These are phyloP conservation scores for Monosporozyma unispora DNA, from an alignment of 805 yeast genomes.

Conservation along the genomic window DNA sequence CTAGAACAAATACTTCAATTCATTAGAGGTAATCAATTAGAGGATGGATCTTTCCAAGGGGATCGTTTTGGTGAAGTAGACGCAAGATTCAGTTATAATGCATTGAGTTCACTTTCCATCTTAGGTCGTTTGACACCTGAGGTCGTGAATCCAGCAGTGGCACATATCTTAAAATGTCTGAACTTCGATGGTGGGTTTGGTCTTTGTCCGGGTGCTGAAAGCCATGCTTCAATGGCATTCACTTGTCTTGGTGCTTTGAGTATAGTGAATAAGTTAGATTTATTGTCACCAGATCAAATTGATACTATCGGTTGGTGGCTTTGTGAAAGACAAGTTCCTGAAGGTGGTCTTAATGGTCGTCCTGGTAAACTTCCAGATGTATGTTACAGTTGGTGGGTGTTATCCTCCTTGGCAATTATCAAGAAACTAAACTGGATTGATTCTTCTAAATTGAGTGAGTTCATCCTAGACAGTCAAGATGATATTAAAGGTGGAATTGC, in stretches of 20 bases:
- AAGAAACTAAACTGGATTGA: slow-evolving; percentile 72
- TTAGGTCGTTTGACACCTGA: slow-evolving; percentile 52
- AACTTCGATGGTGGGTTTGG: slow-evolving; percentile 98
- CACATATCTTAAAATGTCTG: slow-evolving; percentile 57
- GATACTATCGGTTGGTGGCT: slow-evolving; percentile 73
- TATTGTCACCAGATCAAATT: slow-evolving; percentile 28
- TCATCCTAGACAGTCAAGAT: slow-evolving; percentile 76
- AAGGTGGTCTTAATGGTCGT: slow-evolving; percentile 93
- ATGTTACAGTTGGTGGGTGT: slow-evolving; percentile 98
- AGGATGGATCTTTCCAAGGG: slow-evolving; percentile 74
- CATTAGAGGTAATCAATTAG: slow-evolving; percentile 31
- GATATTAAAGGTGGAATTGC: slow-evolving; percentile 76
- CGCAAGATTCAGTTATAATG: slow-evolving; percentile 81
- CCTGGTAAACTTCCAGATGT: slow-evolving; percentile 95
- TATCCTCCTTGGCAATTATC: slow-evolving; percentile 63
- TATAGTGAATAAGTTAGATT: slow-evolving; percentile 51
- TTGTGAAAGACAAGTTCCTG: slow-evolving; percentile 73
- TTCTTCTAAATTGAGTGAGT: slow-evolving; percentile 46
- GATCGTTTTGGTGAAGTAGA: slow-evolving; percentile 90
- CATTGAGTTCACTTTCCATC: slow-evolving; percentile 62
- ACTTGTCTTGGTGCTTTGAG: slow-evolving; percentile 79
- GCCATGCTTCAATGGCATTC: slow-evolving; percentile 88
- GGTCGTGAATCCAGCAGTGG: slow-evolving; percentile 52
- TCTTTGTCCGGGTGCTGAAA: slow-evolving; percentile 85
- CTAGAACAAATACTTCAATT: slow-evolving; percentile 31